Conservation (phyloP, 345 rosid genomes). For the Brassica cretica region DNA sequence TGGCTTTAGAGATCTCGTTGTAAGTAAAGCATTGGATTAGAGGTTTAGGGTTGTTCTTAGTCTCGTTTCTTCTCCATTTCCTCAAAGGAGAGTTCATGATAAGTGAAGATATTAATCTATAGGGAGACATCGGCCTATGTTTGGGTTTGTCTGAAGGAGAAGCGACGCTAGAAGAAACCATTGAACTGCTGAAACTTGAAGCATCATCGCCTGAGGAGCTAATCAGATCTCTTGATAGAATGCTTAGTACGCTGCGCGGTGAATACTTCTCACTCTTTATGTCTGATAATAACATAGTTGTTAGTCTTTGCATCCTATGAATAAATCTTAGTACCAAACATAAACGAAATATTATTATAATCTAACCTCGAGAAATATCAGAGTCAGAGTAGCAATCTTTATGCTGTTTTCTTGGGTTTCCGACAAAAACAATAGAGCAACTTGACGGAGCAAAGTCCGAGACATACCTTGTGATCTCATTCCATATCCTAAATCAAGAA, state of each 20-base stretch:
- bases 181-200: slow-evolving; percentile 52
- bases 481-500: slow-evolving; percentile 47
- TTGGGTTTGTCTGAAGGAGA: slow-evolving; percentile 37
- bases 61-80: slow-evolving; percentile 43
- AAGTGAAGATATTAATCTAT: slow-evolving; percentile 54
- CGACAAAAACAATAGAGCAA: slow-evolving; percentile 71
- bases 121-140: slow-evolving; percentile 47
- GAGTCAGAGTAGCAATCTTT: slow-evolving; percentile 40
- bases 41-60: slow-evolving; percentile 46
- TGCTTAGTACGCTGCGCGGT: slow-evolving; percentile 58
- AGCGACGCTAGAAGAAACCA: slow-evolving; percentile 46
- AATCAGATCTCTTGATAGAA: slow-evolving; percentile 51
- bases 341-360: background rate
- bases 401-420: slow-evolving; percentile 40
- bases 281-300: background rate
- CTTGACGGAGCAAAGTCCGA: slow-evolving; percentile 57
- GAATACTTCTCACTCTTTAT: slow-evolving; percentile 44
- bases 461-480: slow-evolving; percentile 50
- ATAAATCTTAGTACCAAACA: slow-evolving; percentile 1
- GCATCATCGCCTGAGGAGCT: slow-evolving; percentile 60
- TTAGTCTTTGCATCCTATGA: background rate
- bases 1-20: slow-evolving; percentile 71
- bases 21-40: slow-evolving; percentile 67
- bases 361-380: slow-evolving; percentile 46
- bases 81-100: slow-evolving; percentile 55